A percentile compares a stretch with the other conserved stretches of the same genome.
Evolutionary conservation across 2,329 filamentous ascomycete genomes (phyloP).

Genomic region (Pseudogymnoascus sp.): DNA sequence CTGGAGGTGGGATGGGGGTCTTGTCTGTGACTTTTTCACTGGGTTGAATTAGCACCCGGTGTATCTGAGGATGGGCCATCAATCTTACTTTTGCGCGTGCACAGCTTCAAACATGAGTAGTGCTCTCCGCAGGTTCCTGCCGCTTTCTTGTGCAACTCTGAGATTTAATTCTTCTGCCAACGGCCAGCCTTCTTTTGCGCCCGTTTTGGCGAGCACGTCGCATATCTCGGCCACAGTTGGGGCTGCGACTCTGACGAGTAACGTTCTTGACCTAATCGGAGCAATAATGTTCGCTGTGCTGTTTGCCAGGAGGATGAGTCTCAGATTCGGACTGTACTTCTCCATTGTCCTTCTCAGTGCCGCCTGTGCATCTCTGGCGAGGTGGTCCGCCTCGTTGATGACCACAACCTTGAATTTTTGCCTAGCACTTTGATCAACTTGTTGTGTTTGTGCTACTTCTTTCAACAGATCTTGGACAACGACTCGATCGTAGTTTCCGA

Average conservation of each 20-base stretch:
- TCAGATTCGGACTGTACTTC: conserved; percentile 93
- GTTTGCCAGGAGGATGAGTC: conserved; percentile 87
- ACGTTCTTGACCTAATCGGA: conserved; percentile 86
- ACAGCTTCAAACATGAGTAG: conserved; percentile 96
- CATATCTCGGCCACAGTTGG: conserved; percentile 83
- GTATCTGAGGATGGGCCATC: neutral
- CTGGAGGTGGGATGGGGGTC: conserved; percentile 86
- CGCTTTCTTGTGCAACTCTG: conserved; percentile 84
- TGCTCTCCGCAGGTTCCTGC: conserved; percentile 81
- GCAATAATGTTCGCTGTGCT: conserved; percentile 98
- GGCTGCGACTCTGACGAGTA: conserved; percentile 86
- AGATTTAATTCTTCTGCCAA: conserved; percentile 67
- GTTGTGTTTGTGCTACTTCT: conserved; percentile 96
- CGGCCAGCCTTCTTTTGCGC: conserved; percentile 77
- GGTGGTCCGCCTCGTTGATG: conserved; percentile 95
- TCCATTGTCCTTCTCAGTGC: conserved; percentile 96
- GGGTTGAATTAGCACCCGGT: conserved; percentile 27
- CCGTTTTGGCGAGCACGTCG: conserved; percentile 60
- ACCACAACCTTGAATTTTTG: conserved; percentile 98
- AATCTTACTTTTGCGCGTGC: conserved; percentile 84
- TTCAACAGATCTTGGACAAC: conserved; percentile 94
- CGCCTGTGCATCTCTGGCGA: conserved; percentile 90
- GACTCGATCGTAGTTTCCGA: conserved; percentile 92
- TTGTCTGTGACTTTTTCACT: conserved; percentile 86
- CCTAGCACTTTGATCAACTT: conserved; percentile 86